phyloP scores from a whole-genome alignment of 2,329 filamentous ascomycete genomes.

The Ceratocystiopsis minuta region DNA sequence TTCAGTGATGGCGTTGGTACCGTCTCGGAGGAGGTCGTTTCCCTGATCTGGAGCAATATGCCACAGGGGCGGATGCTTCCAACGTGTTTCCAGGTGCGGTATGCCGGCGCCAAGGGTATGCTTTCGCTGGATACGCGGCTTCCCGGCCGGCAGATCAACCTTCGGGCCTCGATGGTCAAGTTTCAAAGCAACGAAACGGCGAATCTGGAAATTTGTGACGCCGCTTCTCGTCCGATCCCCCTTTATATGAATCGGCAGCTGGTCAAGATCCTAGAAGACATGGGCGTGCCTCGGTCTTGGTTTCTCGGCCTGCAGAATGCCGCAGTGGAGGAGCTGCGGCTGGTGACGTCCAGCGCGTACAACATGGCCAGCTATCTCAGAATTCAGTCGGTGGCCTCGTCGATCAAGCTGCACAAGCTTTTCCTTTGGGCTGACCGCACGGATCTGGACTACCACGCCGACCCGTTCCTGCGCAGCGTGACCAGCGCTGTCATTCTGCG shows the following conservation, averaged over 20 bases:
- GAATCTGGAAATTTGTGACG: slow-evolving; percentile 55
- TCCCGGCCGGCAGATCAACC: slow-evolving; percentile 34
- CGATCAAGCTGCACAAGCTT: slow-evolving; percentile 41
- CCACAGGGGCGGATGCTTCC: slow-evolving; percentile 30
- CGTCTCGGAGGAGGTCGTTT: slow-evolving; percentile 41
- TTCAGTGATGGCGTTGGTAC: slow-evolving; percentile 73
- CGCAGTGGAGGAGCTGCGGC: slow-evolving; percentile 41
- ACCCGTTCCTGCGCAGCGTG: slow-evolving; percentile 50
- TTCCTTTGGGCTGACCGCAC: slow-evolving; percentile 40
- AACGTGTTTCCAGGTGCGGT: slow-evolving; percentile 58
- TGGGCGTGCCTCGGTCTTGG: slow-evolving; percentile 36
- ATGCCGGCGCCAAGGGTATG: slow-evolving; percentile 62
- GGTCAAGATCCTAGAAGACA: slow-evolving; percentile 75
- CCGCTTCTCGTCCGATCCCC: slow-evolving; percentile 46
- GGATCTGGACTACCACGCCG: slow-evolving; percentile 45
- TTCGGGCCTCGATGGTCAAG: slow-evolving; percentile 66
- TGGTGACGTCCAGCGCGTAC: slow-evolving; percentile 35
- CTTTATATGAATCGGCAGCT: slow-evolving; percentile 61
- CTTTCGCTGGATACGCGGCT: slow-evolving; percentile 49
- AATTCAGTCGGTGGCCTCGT: slow-evolving; percentile 39
- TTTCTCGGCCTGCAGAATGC: slow-evolving; percentile 47
- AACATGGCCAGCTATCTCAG: slow-evolving; percentile 52
- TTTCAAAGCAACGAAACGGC: slow-evolving; percentile 38
- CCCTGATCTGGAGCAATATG: slow-evolving; percentile 39
- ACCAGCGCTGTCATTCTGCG: slow-evolving; percentile 54